Evolutionary conservation across 129 eudicot genomes (phyloP).

Genomic region (Saussurea involucrata): DNA sequence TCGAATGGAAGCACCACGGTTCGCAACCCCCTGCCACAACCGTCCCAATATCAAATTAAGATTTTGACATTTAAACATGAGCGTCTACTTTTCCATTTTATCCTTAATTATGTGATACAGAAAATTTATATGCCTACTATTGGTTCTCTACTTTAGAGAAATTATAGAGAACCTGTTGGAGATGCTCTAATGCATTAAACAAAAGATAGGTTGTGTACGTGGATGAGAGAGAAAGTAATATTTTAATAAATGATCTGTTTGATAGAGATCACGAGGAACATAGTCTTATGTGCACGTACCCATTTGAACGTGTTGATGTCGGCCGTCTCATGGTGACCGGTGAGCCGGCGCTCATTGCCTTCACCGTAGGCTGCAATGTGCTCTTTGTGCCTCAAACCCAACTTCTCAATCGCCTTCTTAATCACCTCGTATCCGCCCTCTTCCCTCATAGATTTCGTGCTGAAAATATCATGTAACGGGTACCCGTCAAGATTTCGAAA

Average conservation of each 20-base stretch:
- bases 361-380: slow-evolving; percentile 98
- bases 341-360: slow-evolving; percentile 97
- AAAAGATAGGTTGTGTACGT: too few relatives aligned
- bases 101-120: too few relatives aligned
- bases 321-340: slow-evolving; percentile 90
- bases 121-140: too few relatives aligned
- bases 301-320: slow-evolving; percentile 75
- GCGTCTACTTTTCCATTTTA: too few relatives aligned
- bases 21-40: slow-evolving; percentile 72
- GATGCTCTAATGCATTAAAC: too few relatives aligned
- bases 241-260: too few relatives aligned
- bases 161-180: too few relatives aligned
- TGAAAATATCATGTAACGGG: slow-evolving; percentile 21
- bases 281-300: slow-evolving; percentile 38
- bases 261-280: background rate
- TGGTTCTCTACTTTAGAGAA: too few relatives aligned
- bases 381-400: slow-evolving; percentile 72
- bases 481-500: background rate
- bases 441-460: slow-evolving; percentile 87
- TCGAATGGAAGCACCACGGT: slow-evolving; percentile 90
- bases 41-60: background rate
- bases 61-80: background rate
- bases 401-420: slow-evolving; percentile 84
- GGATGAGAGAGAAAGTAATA: too few relatives aligned
- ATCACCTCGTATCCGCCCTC: slow-evolving; percentile 84